These are phyloP conservation scores for Filosporella fistucella DNA, from an alignment of 495 filamentous ascomycete species.

Conservation along the genomic window DNA sequence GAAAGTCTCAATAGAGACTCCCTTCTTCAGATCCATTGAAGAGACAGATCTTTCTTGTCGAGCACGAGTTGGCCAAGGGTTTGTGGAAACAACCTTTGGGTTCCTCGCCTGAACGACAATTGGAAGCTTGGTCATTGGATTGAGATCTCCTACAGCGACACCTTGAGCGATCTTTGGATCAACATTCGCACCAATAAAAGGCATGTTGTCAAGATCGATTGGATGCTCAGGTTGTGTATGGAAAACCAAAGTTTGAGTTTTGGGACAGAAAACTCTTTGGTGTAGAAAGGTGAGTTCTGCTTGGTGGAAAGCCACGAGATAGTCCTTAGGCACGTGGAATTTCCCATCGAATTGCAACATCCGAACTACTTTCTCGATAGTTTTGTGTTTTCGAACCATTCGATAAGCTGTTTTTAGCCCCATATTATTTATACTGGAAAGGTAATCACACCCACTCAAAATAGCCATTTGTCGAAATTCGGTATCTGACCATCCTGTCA, in stretches of 20 bases:
- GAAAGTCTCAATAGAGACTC: conserved; percentile 68
- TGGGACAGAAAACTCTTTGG: conserved; percentile 89
- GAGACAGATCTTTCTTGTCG: conserved; percentile 29
- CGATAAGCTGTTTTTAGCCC: conserved; percentile 92
- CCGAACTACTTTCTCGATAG: conserved; percentile 72
- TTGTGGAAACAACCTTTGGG: conserved; percentile 29
- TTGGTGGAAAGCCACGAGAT: conserved; percentile 70
- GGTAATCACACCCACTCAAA: conserved; percentile 95
- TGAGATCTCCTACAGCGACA: conserved; percentile 79
- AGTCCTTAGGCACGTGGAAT: conserved; percentile 70
- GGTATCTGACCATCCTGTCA: conserved; percentile 86
- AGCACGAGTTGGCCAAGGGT: conserved; percentile 17
- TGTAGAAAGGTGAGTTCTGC: conserved; percentile 92
- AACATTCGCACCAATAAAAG: conserved; percentile 73
- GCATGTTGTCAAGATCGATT: conserved; percentile 58
- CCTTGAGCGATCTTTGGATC: conserved; percentile 64
- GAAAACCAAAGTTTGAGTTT: conserved; percentile 62
- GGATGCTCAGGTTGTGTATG: conserved; percentile 58
- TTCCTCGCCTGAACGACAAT: conserved; percentile 44
- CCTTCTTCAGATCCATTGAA: conserved; percentile 53
- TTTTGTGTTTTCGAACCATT: conserved; percentile 84
- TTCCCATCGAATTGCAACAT: conserved; percentile 85
- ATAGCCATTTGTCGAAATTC: conserved; percentile 97
- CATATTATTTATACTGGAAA: conserved; percentile 75
- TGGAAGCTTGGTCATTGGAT: conserved; percentile 80